Evolutionary conservation across 352 stramenopile genomes (phyloP).

Genomic region (Pythium chondricola): DNA sequence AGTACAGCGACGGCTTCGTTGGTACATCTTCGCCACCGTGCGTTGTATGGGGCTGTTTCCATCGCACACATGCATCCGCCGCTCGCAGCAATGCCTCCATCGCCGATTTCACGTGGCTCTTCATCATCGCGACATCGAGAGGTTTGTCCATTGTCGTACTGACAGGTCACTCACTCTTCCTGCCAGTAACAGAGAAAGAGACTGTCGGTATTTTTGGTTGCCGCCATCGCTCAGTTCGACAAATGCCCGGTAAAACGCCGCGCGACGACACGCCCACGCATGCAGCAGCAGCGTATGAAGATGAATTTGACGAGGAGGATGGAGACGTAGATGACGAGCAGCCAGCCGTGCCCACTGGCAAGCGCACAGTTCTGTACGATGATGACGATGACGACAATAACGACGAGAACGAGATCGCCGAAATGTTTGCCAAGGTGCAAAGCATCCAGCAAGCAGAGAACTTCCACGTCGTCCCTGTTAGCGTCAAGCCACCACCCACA

Average conservation of each 20-base stretch:
- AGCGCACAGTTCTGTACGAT: constrained; percentile 3
- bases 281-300: not conserved
- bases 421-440: constrained; percentile 72
- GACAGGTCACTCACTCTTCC: no score
- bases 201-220: not conserved
- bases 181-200: no score
- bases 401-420: constrained; percentile 51
- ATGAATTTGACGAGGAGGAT: constrained; percentile 1
- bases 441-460: constrained; percentile 50
- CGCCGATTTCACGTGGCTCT: constrained; percentile 43
- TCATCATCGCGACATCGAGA: constrained; percentile 23
- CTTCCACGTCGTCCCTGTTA: constrained; percentile 9
- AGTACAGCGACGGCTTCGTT: constrained; percentile 22
- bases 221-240: not conserved
- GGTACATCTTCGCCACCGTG: not conserved
- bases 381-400: constrained; percentile 30
- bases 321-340: not conserved
- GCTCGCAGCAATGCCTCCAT: constrained; percentile 55
- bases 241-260: not conserved
- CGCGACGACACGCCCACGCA: not conserved
- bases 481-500: constrained; percentile 2
- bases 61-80: constrained; percentile 55
- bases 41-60: constrained; percentile 22
- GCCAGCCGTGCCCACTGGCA: not conserved
- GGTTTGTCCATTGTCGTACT: constrained; percentile 25